A percentile compares a stretch with the other conserved stretches of the same genome.
These are phyloP conservation scores for Grifola frondosa DNA, from an alignment of 1,284 basidiomycete species.

Conservation along the genomic window DNA sequence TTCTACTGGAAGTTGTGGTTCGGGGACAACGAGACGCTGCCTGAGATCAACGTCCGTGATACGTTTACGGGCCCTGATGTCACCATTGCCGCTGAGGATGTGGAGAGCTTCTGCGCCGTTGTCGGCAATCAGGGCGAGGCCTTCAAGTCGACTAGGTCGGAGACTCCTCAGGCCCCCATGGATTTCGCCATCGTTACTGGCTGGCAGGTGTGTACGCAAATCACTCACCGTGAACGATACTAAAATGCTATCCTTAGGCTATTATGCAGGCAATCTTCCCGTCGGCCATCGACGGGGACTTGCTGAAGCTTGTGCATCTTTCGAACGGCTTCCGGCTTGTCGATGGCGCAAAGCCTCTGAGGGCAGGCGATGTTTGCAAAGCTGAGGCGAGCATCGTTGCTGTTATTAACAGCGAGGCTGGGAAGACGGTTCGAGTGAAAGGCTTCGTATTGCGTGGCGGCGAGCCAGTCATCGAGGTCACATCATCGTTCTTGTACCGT, in stretches of 20 bases:
- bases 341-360: conserved; percentile 73
- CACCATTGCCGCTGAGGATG: conserved; percentile 69
- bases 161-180: conserved; percentile 86
- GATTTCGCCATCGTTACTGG: conserved; percentile 98
- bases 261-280: conserved; percentile 99
- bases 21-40: conserved; percentile 77
- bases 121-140: conserved; percentile 91
- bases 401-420: conserved; percentile 88
- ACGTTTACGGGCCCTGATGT: conserved; percentile 85
- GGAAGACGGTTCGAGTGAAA: conserved; percentile 93
- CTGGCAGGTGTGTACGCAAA: conserved; percentile 76
- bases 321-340: conserved; percentile 95
- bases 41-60: conserved; percentile 73
- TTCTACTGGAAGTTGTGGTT: conserved; percentile 99
- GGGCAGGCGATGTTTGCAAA: conserved; percentile 88
- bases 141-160: conserved; percentile 79
- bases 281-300: conserved; percentile 84
- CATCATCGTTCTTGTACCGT: conserved; percentile 95
- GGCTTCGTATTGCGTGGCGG: conserved; percentile 79
- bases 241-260: conserved; percentile 49
- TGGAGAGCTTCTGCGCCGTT: conserved; percentile 91
- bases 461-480: conserved; percentile 87
- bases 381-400: conserved; percentile 88
- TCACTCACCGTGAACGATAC: conserved; percentile 14
- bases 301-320: conserved; percentile 94